Evolutionary conservation across 176 grass and related monocot genomes (phyloP), one percentile per base, ranked within the genome.

Genomic region (Rhynchospora breviuscula): DNA sequence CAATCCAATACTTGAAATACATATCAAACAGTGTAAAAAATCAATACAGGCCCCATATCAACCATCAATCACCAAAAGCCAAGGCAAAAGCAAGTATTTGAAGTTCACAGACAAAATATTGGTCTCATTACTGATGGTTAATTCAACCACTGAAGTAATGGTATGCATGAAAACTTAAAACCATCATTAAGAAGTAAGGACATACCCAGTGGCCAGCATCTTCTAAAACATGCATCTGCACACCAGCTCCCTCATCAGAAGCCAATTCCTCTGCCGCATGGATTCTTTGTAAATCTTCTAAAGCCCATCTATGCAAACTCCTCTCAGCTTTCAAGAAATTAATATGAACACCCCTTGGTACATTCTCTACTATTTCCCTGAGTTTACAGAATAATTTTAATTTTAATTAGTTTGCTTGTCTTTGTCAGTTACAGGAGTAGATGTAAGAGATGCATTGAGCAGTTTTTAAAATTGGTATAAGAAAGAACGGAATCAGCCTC

Each of bases 271-370:
- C 93, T 0, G 93, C 96, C 0, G 70, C 52, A 89, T 95, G 91
- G 85, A 98, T 98, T 59, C 93, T 91, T 79, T 88, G 91, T 60
- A 98, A 87, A 81, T 98, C 96, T 89, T 98, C 96, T 57, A 98
- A 83, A 81, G 96, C 96, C 96, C 96, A 98, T 90, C 96, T 95
- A 71, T 98, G 96, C 76, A 98, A 89, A 88, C 96, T 98, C 85
- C 96, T 93, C 85, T 95, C 93, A n/a, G 93, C 96, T 84, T 98
- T 98, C 53, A 98, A 87, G 63, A 98, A 98, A 68, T 95, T 93
- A 22, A 98, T 82, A 86, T 95, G 92, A 85, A 98, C 93, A 2
- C 96, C 93, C 58, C 89, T 87, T 0, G 93, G 96, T 29, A 98
- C 96, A 72, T 98, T 95, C 72, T 98, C 96, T 53, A 98, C 91